Base-by-base conservation (phyloP, 306 rosid species). In the Begonia masoniana region DNA sequence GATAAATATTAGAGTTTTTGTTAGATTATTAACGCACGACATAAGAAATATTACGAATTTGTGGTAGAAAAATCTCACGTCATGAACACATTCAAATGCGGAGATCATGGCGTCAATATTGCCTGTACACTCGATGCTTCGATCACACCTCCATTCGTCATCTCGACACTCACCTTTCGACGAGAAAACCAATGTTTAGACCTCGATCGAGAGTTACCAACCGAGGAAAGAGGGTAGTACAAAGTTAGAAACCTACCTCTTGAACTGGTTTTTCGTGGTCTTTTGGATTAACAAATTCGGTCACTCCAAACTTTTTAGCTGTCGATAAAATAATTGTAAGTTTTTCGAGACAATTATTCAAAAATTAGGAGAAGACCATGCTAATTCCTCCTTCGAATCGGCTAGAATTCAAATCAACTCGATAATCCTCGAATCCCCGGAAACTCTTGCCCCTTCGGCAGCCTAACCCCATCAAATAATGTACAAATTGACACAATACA, bases 1-100 rank as follows among this genome's bases (percentile, higher is more conserved):
- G 1, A 17, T 17, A 17, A 17, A 13, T 13, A 12, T 14, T 13
- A 12, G 15, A 13, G 10, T 14, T 14, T 13, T 13, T 1, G 5
- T 50, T 6, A 17, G 19, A 50, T 15, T 10, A 1, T 26, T 26
- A 15, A 9, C 9, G 15, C 1, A 17, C 19, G 21, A 50, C 21
- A 49, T 5, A n/a, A 43, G 1, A 49, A 49, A 49, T 14, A 50
- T 10, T 15, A 15, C 21, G 9, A 10, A 41, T 17, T n/a, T 26
- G 35, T 26, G 1, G 6, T 3, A 3, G 39, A 26, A 35, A 52
- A 43, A 31, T 15, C 66, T 17, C 66, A 78, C 85, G 68, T 71
- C 81, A 71, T 75, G 81, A 62, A 78, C 81, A 57, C 76, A 65
- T 63, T 75, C 81, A 60, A 78, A 78, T 36, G 81, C 78, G 19